Base-by-base conservation (phyloP, 768 basidiomycete species). In the Mycena maculata region DNA sequence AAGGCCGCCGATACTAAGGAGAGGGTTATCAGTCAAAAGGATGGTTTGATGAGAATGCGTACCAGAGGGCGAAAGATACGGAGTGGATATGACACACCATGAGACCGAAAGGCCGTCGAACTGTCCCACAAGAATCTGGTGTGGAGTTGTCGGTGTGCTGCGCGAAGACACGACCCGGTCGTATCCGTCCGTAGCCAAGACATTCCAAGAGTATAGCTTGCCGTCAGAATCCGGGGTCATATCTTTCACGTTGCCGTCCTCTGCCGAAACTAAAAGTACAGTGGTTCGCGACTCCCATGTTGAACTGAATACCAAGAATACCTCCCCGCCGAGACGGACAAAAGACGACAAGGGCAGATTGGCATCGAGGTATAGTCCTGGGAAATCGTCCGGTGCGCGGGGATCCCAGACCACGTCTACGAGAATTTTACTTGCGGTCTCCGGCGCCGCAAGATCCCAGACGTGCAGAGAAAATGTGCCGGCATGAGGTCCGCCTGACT, bases 401-500 rank as follows among this genome's bases (percentile, higher is more conserved):
- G 84, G 80, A 28, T 84, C 81, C 48, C 79, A 75, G 3, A 87
- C 81, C 2, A 78, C 70, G 11, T 82, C 82, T 1, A 88, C 81
- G 3, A 89, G 73, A 16, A 78, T 36, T 54, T 63, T 65, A 27
- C 72, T 65, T 5, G 57, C 45, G 1, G 16, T 16, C 12, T 57
- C 54, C 2, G 74, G 73, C 20, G 70, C 38, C 3, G 75, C 65
- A 9, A 75, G 71, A 60, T 87, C 76, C 62, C 86, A 75, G 0
- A 79, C 65, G 68, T 89, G 84, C 0, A 93, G 76, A 1, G 83
- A 76, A 0, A 86, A 80, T 8, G 88, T 87, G 0, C 87, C 86
- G 12, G 84, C 80, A 61, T 93, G 91, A 0, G 90, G 79, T 5
- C 90, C 90, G 0, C 89, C 90, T 2, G 82, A 75, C 1, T 79